Percentiles rank a stretch among this genome's conserved stretches.
Conservation (phyloP, 805 yeast species). For the Lipomyces orientalis region DNA sequence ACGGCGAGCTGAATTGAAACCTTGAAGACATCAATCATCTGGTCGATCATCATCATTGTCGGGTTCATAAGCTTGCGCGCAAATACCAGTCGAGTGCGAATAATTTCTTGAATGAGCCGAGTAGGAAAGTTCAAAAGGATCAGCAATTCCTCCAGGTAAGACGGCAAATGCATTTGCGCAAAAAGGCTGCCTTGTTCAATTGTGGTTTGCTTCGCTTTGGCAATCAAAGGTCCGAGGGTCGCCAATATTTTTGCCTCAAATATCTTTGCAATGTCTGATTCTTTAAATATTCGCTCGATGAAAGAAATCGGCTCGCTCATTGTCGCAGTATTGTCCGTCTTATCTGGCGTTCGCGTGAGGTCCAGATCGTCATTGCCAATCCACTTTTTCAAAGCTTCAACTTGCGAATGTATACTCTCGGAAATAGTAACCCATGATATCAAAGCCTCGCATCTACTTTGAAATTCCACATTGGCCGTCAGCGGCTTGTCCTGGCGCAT, state of each 20-base stretch:
- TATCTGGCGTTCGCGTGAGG: constrained; percentile 52
- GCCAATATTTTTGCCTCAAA: constrained; percentile 71
- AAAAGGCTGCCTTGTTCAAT: constrained; percentile 65
- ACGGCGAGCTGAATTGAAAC: constrained; percentile 76
- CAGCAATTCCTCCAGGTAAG: constrained; percentile 68
- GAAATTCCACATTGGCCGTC: constrained; percentile 67
- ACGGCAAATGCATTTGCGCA: constrained; percentile 73
- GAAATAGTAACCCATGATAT: constrained; percentile 84
- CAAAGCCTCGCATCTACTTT: constrained; percentile 71
- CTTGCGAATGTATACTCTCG: constrained; percentile 67
- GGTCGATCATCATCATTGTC: constrained; percentile 95
- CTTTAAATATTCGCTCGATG: constrained; percentile 80
- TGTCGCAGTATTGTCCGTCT: constrained; percentile 45
- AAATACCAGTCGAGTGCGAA: constrained; percentile 72
- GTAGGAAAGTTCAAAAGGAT: constrained; percentile 77
- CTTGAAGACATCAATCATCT: constrained; percentile 84
- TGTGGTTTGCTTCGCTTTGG: constrained; percentile 76
- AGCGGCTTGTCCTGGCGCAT: constrained; percentile 80
- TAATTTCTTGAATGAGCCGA: constrained; percentile 76
- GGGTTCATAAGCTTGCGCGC: constrained; percentile 82
- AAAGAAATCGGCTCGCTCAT: constrained; percentile 71
- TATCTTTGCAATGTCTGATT: constrained; percentile 56
- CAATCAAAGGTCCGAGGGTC: constrained; percentile 79
- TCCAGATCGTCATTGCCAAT: constrained; percentile 83
- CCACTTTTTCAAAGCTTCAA: constrained; percentile 70